phyloP scores from a whole-genome alignment of 1,139 yeast genomes.

The Protomyces lactucae-debilis region DNA sequence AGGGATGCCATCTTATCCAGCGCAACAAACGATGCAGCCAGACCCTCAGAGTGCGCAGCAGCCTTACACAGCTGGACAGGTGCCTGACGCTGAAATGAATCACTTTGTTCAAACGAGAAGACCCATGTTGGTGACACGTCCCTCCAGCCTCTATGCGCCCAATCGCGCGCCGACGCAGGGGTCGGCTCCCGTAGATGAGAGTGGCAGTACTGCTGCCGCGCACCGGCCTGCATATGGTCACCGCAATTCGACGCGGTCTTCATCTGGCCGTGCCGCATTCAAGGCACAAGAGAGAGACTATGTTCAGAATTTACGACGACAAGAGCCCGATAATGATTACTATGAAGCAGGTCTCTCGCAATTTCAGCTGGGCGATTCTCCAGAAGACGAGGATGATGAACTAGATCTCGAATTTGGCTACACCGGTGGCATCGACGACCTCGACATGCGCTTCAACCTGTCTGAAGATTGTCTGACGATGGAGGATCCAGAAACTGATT shows the following conservation, averaged over 20 bases:
- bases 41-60: not conserved
- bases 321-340: constrained; percentile 60
- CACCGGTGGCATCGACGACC: constrained; percentile 35
- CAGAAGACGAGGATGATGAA: constrained; percentile 27
- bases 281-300: constrained; percentile 65
- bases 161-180: constrained; percentile 5
- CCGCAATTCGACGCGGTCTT: constrained; percentile 8
- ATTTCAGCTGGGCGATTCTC: constrained; percentile 28
- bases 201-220: not conserved
- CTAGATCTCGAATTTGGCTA: constrained; percentile 24
- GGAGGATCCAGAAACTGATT: constrained; percentile 3
- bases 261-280: constrained; percentile 36
- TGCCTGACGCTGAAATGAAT: constrained; percentile 2
- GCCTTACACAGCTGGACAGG: constrained; percentile 1
- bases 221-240: constrained; percentile 12
- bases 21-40: not conserved
- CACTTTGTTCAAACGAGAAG: constrained; percentile 7
- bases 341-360: constrained; percentile 34
- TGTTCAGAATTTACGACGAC: constrained; percentile 53
- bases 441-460: not conserved
- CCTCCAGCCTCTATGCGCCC: constrained; percentile 17
- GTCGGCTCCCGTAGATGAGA: not conserved
- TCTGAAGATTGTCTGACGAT: constrained; percentile 3
- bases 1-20: not conserved
- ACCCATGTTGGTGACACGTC: constrained; percentile 8